Evolutionary conservation across 2,329 filamentous ascomycete genomes (phyloP), one percentile per base, ranked within the genome.

Genomic region (Sarocladium kiliense): DNA sequence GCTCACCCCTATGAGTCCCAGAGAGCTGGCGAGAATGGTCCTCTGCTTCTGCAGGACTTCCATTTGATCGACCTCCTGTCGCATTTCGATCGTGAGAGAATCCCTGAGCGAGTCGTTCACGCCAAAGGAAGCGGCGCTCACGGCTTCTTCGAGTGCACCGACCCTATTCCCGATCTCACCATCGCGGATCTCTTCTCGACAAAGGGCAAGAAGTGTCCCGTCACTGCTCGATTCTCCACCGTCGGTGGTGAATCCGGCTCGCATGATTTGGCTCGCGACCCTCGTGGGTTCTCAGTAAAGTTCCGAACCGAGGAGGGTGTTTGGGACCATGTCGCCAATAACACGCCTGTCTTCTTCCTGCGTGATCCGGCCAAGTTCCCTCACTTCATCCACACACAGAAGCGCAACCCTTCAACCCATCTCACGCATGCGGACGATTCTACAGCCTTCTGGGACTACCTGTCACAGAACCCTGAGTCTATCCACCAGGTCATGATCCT

Each of bases 261-360:
- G 3, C 78, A 86, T 56, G 87, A 91, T 63, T 84, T 81, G 60
- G 86, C 85, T 30, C 82, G 88, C 57, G 87, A 91, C 61, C 86
- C 86, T 10, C 77, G 86, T 63, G 88, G 88, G 0, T 90, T 91
- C 63, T 79, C 85, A 1, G 76, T 88, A 59, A 91, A 90, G 71
- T 87, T 91, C 71, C 78, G 85, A 36, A 89, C 87, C 0, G 81
- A 86, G 18, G 82, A 89, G 62, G 86, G 86, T n/a, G 89, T 89
- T 62, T 87, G 81, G 79, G 86, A 89, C 63, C 76, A 85, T 68
- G 86, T 89, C 7, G 82, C 81, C 58, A 88, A 88, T 67, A 89
- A 89, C 66, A 88, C 85, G 0, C 87, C 87, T 0, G 81, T 89
- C 2, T 91, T 90, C 76, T 90, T 91, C 70, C 65, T 89, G n/a